These are phyloP conservation scores for Leucaena leucocephala DNA, from an alignment of 306 rosid species.

Conservation along the genomic window DNA sequence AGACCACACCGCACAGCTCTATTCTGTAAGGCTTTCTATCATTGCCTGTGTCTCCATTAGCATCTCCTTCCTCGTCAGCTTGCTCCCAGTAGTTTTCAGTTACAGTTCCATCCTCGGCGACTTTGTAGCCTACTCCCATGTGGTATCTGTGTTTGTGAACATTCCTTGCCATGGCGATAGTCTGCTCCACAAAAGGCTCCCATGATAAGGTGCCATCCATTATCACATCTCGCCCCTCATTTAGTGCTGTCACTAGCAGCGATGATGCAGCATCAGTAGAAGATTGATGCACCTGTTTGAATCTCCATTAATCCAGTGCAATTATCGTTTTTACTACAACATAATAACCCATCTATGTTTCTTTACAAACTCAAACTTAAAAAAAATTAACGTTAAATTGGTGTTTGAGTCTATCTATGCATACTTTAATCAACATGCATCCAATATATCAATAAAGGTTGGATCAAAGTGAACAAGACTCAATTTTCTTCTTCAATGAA, in stretches of 20 bases:
- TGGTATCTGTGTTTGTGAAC: constrained; percentile 75
- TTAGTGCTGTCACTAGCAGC: constrained; percentile 79
- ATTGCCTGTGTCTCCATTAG: background rate
- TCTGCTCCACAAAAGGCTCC: constrained; percentile 86
- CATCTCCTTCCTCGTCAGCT: constrained; percentile 44
- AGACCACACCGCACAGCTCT: constrained; percentile 92
- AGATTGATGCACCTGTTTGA: constrained; percentile 73
- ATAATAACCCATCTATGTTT: background rate
- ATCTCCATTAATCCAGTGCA: background rate
- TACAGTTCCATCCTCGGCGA: constrained; percentile 59
- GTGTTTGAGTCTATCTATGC: background rate
- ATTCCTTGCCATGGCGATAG: constrained; percentile 76
- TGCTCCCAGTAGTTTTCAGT: constrained; percentile 86
- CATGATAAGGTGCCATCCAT: constrained; percentile 93
- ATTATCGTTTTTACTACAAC: background rate
- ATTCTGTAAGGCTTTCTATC: constrained; percentile 72
- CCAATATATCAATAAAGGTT: too few relatives aligned
- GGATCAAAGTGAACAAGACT: background rate
- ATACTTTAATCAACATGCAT: background rate
- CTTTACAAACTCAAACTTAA: background rate
- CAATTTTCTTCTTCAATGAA: background rate
- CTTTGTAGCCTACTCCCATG: constrained; percentile 92
- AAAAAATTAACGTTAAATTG: background rate
- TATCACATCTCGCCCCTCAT: constrained; percentile 88
- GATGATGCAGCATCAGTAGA: constrained; percentile 93